Base-by-base conservation (phyloP, 208 protist genomes). In the Trypanosoma avium region DNA sequence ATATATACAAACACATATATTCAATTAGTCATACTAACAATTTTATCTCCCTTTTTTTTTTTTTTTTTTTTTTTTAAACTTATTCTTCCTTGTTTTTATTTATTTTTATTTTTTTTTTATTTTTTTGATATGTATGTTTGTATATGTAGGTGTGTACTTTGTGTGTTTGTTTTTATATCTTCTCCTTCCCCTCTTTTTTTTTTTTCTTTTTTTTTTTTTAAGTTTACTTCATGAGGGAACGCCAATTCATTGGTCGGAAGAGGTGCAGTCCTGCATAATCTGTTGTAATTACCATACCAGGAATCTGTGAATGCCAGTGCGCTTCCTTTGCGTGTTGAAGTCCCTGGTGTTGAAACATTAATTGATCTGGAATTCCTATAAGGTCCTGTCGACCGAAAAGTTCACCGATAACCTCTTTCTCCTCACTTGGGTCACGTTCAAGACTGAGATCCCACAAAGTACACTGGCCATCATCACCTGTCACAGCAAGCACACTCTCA, bases 401-500 rank as follows among this genome's bases (percentile, higher is more conserved):
- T 66, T 94, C 88, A 17, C 78, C 77, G 38, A 84, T 83, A 49
- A 94, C 84, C 74, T 89, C 76, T 52, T 85, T 70, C 65, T 97
- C 84, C 71, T 97, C 93, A 62, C 97, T 97, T 0, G 77, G 83
- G 65, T 99, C 98, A 27, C 86, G 86, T 83, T 99, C 98, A 1
- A 99, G 79, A 49, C 94, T 97, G 32, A 99, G 84, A 75, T 99
- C 98, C 97, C 98, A 99, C 67, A 99, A 78, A 0, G 97, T 98
- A 48, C 98, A 90, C 81, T 97, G 88, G 2, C 90, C 83, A 56
- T 98, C 97, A 40, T 92, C 95, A 45, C 88, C 89, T 6, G 90
- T 85, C 5, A 98, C 96, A 43, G 95, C 86, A 8, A 99, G 67
- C 33, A 98, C 87, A 42, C 96, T 98, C 61, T 97, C 89, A 47